Conservation (phyloP, 2,329 filamentous ascomycete species). For the Fusarium buxicola region DNA sequence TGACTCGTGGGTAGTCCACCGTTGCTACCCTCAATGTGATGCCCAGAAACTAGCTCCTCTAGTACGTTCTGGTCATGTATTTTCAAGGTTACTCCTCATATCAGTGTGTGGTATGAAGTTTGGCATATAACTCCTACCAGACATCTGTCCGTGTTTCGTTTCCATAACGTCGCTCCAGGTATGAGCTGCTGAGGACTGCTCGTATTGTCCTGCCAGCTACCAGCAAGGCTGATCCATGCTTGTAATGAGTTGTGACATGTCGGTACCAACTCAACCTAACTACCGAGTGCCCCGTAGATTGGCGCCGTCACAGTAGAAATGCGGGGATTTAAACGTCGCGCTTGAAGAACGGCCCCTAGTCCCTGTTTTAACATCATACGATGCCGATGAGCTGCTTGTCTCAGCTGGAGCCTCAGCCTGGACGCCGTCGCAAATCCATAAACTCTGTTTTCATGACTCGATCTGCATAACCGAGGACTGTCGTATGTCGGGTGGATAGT, state of each 20-base stretch:
- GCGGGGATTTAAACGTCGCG: not conserved
- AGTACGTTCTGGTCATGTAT: no score
- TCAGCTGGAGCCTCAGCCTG: not conserved
- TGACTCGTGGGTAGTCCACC: no score
- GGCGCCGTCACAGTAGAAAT: not conserved
- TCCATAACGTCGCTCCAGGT: no score
- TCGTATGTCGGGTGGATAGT: not conserved
- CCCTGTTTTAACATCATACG: not conserved
- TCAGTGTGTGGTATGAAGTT: no score
- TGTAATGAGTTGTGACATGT: not conserved
- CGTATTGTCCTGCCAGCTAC: not conserved
- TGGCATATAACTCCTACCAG: no score
- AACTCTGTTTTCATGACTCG: not conserved
- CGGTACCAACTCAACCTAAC: not conserved
- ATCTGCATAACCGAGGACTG: slow-evolving; percentile 1
- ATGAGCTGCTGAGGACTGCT: no score
- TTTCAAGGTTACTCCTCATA: no score
- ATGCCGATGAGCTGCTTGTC: not conserved
- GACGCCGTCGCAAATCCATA: no score
- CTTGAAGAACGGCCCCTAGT: not conserved
- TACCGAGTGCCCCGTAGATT: slow-evolving; percentile 1
- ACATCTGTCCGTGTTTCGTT: no score
- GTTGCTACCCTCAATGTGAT: no score
- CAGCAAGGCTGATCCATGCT: slow-evolving; percentile 1
- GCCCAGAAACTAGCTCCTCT: no score